Evolutionary conservation across 2,329 filamentous ascomycete genomes (phyloP).

Genomic region (Helotiales sp.): DNA sequence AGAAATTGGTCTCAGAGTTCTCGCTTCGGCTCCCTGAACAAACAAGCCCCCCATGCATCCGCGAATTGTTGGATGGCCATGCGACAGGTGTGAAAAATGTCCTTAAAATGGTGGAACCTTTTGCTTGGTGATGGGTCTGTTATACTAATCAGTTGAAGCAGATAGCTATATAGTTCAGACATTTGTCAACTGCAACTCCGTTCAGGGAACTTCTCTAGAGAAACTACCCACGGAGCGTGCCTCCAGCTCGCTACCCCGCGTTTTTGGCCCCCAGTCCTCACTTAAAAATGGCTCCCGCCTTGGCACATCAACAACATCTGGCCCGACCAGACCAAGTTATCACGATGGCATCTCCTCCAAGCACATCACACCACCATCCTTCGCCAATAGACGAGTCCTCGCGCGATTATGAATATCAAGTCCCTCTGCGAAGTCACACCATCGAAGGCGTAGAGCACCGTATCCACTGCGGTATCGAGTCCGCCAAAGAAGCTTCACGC

Average conservation of each 20-base stretch:
- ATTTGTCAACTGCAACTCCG: too few species aligned
- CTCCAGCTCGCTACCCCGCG: not conserved
- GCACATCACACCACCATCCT: not conserved
- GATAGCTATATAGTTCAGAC: too few species aligned
- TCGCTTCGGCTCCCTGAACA: too few species aligned
- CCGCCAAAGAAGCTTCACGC: not conserved
- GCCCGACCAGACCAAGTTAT: not conserved
- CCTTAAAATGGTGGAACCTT: too few species aligned
- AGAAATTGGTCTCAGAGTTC: too few species aligned
- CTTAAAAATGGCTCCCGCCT: not conserved
- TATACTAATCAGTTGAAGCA: too few species aligned
- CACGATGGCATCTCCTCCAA: not conserved
- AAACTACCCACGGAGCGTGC: too few species aligned
- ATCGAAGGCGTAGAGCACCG: not conserved
- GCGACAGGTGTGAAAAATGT: too few species aligned
- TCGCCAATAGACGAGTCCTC: not conserved
- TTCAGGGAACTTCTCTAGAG: too few species aligned
- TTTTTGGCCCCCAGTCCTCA: not conserved
- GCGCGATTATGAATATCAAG: not conserved
- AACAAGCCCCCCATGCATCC: too few species aligned
- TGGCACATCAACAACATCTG: conserved; percentile 32
- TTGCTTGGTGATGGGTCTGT: too few species aligned
- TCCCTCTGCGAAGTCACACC: not conserved
- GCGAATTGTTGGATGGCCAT: too few species aligned
- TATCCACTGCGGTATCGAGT: not conserved